These are phyloP conservation scores for Malassezia slooffiae DNA, from an alignment of 1,284 basidiomycete species.

Conservation along the genomic window DNA sequence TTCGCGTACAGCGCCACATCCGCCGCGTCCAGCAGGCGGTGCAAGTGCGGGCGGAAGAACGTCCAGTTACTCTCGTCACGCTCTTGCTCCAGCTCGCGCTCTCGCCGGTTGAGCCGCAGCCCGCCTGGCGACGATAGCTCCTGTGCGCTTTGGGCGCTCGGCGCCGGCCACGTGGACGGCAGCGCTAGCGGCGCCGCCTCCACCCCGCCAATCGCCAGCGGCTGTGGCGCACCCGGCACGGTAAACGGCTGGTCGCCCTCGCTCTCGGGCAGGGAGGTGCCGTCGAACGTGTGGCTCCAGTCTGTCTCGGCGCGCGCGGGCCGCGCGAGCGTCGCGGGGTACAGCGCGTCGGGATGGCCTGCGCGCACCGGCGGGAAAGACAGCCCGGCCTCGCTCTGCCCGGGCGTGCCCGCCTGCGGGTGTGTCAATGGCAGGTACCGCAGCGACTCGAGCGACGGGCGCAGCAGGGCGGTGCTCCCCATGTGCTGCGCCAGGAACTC, in stretches of 20 bases:
- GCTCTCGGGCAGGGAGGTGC: neutral
- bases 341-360: constrained; percentile 18
- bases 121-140: constrained; percentile 28
- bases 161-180: constrained; percentile 11
- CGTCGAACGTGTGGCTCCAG: constrained; percentile 12
- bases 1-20: constrained; percentile 19
- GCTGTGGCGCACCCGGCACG: neutral
- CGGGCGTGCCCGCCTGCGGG: too few relatives aligned
- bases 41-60: constrained; percentile 26
- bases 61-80: constrained; percentile 32
- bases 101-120: constrained; percentile 25
- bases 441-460: constrained; percentile 29
- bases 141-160: constrained; percentile 18
- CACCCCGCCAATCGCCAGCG: constrained; percentile 1
- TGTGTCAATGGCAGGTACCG: constrained; percentile 13
- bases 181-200: neutral
- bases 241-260: constrained; percentile 7
- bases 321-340: constrained; percentile 9
- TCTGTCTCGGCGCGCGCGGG: constrained; percentile 4
- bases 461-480: constrained; percentile 14
- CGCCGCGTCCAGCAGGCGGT: constrained; percentile 21
- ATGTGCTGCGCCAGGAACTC: constrained; percentile 22
- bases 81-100: constrained; percentile 31
- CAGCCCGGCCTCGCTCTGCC: constrained; percentile 5
- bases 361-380: constrained; percentile 7